These are phyloP conservation scores for Pseudohalonectria lignicola DNA, from an alignment of 2,329 filamentous ascomycete species.

Conservation along the genomic window DNA sequence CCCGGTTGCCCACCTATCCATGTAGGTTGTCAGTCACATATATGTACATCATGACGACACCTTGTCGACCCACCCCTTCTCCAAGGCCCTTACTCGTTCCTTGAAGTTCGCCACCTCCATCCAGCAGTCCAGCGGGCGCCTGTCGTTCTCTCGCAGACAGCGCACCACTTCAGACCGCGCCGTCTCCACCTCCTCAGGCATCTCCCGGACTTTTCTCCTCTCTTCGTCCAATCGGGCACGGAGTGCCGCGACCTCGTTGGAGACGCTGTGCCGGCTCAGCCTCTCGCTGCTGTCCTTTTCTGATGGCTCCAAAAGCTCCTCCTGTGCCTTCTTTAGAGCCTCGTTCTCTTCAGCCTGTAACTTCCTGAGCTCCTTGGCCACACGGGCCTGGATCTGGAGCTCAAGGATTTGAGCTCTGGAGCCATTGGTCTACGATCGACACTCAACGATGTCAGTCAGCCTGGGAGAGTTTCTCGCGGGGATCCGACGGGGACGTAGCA, in stretches of 20 bases:
- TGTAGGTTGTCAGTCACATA: background rate
- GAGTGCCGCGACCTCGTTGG: conserved; percentile 48
- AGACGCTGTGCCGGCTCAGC: conserved; percentile 35
- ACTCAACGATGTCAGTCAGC: background rate
- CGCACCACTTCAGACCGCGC: conserved; percentile 67
- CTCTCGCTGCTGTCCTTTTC: conserved; percentile 18
- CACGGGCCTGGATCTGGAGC: conserved; percentile 78
- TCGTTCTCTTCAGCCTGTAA: conserved; percentile 61
- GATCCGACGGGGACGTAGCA: background rate
- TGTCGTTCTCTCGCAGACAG: conserved; percentile 75
- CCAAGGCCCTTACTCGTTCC: conserved; percentile 74
- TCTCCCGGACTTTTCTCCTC: conserved; percentile 54
- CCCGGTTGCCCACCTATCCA: background rate
- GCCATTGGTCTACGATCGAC: conserved; percentile 60
- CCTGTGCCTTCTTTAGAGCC: conserved; percentile 57
- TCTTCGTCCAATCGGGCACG: conserved; percentile 48
- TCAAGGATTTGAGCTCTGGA: conserved; percentile 76
- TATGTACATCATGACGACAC: conserved; percentile 43
- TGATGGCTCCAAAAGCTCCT: conserved; percentile 39
- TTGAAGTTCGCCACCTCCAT: conserved; percentile 86
- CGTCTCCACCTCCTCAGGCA: conserved; percentile 62
- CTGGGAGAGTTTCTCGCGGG: background rate
- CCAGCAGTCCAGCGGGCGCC: conserved; percentile 88
- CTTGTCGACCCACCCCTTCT: conserved; percentile 80
- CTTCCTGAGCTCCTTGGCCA: conserved; percentile 73